These are phyloP conservation scores for Isabelozyma pseudorhagii DNA, from an alignment of 805 yeast species.

Conservation along the genomic window DNA sequence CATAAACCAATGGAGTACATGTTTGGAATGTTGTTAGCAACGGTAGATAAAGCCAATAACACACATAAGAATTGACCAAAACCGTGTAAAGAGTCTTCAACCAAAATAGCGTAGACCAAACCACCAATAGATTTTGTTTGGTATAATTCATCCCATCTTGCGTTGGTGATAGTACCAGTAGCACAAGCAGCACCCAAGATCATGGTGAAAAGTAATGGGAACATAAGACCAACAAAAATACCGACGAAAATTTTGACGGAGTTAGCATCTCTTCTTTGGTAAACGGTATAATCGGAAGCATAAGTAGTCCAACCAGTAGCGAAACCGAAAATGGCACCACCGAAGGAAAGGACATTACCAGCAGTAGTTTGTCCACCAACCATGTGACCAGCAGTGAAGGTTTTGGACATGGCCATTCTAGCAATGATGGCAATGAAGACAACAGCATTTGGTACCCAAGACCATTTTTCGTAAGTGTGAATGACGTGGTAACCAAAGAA, in stretches of 20 bases:
- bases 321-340: conserved; percentile 80
- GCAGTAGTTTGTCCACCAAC: conserved; percentile 64
- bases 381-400: conserved; percentile 52
- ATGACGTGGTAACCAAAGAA: conserved; percentile 83
- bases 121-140: conserved; percentile 85
- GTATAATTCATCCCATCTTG: conserved; percentile 51
- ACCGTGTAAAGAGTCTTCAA: conserved; percentile 76
- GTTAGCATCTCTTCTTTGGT: conserved; percentile 68
- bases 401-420: conserved; percentile 64
- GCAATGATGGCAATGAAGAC: conserved; percentile 78
- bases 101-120: conserved; percentile 72
- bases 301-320: conserved; percentile 95
- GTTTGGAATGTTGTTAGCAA: conserved; percentile 90
- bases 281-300: conserved; percentile 89
- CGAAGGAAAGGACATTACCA: conserved; percentile 74
- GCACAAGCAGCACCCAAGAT: conserved; percentile 85
- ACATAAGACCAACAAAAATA: conserved; percentile 58
- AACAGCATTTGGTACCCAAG: conserved; percentile 81
- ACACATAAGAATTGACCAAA: conserved; percentile 92
- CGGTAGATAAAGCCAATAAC: conserved; percentile 76
- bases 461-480: conserved; percentile 77
- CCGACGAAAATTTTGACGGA: conserved; percentile 58
- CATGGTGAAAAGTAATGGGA: conserved; percentile 72
- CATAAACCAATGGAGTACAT: conserved; percentile 87
- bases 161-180: conserved; percentile 53